phyloP scores from a whole-genome alignment of 305 asterid genomes.

The Fraxinus platypoda region DNA sequence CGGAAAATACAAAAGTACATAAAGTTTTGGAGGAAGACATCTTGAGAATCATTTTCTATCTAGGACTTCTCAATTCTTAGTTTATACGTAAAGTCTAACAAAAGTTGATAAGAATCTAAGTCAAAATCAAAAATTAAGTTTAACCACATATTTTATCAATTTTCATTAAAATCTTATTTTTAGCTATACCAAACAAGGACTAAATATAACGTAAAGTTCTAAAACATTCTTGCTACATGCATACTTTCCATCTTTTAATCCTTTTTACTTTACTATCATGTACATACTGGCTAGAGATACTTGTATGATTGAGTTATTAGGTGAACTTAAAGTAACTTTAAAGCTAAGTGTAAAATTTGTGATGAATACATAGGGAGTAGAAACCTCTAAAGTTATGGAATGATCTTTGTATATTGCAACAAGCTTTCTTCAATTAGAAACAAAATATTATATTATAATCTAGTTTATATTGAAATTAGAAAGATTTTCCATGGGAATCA shows the following conservation, averaged over 20 bases:
- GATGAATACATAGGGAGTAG: conserved; percentile 13
- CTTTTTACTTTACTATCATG: background rate
- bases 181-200: background rate
- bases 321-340: conserved; percentile 59
- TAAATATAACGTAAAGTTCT: background rate
- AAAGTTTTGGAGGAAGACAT: background rate
- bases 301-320: conserved; percentile 30
- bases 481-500: background rate
- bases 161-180: no score
- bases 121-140: background rate
- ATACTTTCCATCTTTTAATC: background rate
- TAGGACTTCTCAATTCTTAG: background rate
- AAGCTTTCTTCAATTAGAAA: conserved; percentile 39
- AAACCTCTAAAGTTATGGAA: conserved; percentile 26
- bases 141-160: background rate
- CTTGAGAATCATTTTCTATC: background rate
- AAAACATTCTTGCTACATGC: conserved; percentile 9
- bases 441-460: conserved; percentile 23
- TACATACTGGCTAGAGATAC: conserved; percentile 25
- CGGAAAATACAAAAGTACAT: no score
- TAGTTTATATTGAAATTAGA: background rate
- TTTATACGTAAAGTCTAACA: no score
- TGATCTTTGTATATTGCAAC: conserved; percentile 25
- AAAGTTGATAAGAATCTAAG: background rate
- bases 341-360: conserved; percentile 46